phyloP scores from a whole-genome alignment of 2,329 filamentous ascomycete species.

The Exophiala lecanii-corni region DNA sequence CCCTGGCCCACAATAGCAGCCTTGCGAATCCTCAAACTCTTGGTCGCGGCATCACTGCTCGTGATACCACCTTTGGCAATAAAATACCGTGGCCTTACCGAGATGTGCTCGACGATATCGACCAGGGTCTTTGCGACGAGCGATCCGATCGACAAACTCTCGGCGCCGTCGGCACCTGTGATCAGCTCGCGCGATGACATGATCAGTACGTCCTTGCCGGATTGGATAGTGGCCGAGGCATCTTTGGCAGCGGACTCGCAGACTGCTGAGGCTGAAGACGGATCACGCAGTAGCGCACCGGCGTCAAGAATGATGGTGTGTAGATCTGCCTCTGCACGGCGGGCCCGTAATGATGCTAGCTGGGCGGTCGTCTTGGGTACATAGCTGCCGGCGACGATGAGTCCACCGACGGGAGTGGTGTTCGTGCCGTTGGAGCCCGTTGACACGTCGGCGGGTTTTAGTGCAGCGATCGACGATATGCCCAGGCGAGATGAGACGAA shows the following conservation, averaged over 20 bases:
- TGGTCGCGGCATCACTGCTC: slow-evolving; percentile 55
- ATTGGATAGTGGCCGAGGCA: slow-evolving; percentile 38
- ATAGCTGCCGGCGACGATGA: slow-evolving; percentile 55
- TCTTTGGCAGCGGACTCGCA: slow-evolving; percentile 33
- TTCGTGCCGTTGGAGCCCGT: slow-evolving; percentile 30
- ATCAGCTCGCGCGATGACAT: slow-evolving; percentile 57
- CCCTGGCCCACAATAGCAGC: slow-evolving; percentile 55
- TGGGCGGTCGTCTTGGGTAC: slow-evolving; percentile 58
- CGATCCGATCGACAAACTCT: slow-evolving; percentile 52
- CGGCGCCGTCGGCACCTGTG: slow-evolving; percentile 45
- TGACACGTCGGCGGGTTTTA: slow-evolving; percentile 44
- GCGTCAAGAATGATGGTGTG: slow-evolving; percentile 48
- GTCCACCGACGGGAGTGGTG: slow-evolving; percentile 46
- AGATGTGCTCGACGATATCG: slow-evolving; percentile 43
- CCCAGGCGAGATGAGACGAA: slow-evolving; percentile 50
- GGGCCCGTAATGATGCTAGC: slow-evolving; percentile 40
- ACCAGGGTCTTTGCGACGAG: slow-evolving; percentile 51
- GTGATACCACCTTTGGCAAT: slow-evolving; percentile 59
- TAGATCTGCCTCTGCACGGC: slow-evolving; percentile 39
- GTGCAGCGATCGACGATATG: slow-evolving; percentile 48
- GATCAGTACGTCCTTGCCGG: slow-evolving; percentile 51
- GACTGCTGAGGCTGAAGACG: slow-evolving; percentile 26
- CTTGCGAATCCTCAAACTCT: slow-evolving; percentile 50
- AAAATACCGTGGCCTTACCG: slow-evolving; percentile 50
- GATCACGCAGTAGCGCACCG: slow-evolving; percentile 40